Percentiles rank a stretch among this genome's conserved stretches.
phyloP scores from a whole-genome alignment of 257 asterid genomes.

The Primulina tabacum region DNA sequence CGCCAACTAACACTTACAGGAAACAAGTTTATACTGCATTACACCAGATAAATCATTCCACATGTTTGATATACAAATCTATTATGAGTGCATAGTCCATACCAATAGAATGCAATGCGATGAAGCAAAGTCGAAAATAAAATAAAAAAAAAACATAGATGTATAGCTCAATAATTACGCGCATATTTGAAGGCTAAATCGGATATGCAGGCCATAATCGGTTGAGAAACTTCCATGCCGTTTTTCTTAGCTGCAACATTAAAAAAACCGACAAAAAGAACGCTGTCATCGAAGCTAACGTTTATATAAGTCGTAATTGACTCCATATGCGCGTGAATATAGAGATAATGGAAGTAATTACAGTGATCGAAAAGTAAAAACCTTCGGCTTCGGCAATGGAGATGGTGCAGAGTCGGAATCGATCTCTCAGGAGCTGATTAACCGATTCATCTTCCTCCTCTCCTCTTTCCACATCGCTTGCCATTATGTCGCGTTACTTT shows the following conservation, averaged over 20 bases:
- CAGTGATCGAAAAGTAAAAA: conserved; percentile 19
- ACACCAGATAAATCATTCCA: no score
- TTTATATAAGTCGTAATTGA: neutral
- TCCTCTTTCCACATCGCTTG: conserved; percentile 60
- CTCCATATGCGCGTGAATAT: neutral
- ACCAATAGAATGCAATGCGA: neutral
- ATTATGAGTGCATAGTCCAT: no score
- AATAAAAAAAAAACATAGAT: neutral
- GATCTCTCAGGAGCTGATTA: conserved; percentile 63
- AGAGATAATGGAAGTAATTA: neutral
- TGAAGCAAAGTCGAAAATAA: neutral
- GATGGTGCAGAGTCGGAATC: conserved; percentile 77
- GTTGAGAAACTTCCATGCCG: conserved; percentile 77
- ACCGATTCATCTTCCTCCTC: conserved; percentile 74
- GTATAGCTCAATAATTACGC: conserved; percentile 36
- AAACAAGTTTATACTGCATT: neutral
- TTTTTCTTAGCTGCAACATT: conserved; percentile 58
- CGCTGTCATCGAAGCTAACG: neutral
- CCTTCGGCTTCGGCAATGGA: conserved; percentile 85
- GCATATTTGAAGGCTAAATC: conserved; percentile 87
- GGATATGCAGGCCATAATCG: conserved; percentile 73
- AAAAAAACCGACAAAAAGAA: no score
- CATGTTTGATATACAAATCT: no score
- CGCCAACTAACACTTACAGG: neutral
- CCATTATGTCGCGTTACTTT: conserved; percentile 26